Evolutionary conservation across 352 stramenopile species (phyloP).

Genomic region (Globisporangium mamillatum): DNA sequence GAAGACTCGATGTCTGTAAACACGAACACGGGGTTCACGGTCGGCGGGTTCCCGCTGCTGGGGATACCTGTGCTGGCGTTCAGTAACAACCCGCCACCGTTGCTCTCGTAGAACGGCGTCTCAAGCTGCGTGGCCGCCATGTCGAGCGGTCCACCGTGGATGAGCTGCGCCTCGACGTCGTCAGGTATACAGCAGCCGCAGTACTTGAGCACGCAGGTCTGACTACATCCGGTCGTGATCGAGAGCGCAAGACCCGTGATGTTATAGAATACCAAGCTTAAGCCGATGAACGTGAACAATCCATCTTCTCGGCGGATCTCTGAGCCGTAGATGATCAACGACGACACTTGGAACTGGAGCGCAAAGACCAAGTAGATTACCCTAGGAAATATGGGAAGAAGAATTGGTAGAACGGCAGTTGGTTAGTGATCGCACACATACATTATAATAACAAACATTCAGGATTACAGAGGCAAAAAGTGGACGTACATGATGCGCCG

Average conservation of each 20-base stretch:
- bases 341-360: constrained; percentile 46
- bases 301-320: background rate
- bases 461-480: too few species aligned
- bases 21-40: constrained; percentile 55
- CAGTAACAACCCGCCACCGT: constrained; percentile 5
- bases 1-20: constrained; percentile 80
- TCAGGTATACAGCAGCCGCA: constrained; percentile 43
- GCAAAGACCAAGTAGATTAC: constrained; percentile 52
- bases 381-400: constrained; percentile 3
- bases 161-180: constrained; percentile 37
- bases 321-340: constrained; percentile 40
- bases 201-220: constrained; percentile 43
- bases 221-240: constrained; percentile 46
- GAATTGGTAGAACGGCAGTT: too few species aligned
- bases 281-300: constrained; percentile 33
- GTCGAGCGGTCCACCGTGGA: constrained; percentile 14
- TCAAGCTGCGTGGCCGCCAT: constrained; percentile 18
- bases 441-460: too few species aligned
- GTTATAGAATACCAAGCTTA: constrained; percentile 43
- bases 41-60: background rate
- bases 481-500: too few species aligned
- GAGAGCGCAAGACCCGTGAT: constrained; percentile 33
- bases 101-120: constrained; percentile 23
- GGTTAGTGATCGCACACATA: too few species aligned
- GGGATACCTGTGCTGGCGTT: background rate